Base-by-base conservation (phyloP, 2,329 filamentous ascomycete genomes). In the Arthrobotrys pseudoclavata region DNA sequence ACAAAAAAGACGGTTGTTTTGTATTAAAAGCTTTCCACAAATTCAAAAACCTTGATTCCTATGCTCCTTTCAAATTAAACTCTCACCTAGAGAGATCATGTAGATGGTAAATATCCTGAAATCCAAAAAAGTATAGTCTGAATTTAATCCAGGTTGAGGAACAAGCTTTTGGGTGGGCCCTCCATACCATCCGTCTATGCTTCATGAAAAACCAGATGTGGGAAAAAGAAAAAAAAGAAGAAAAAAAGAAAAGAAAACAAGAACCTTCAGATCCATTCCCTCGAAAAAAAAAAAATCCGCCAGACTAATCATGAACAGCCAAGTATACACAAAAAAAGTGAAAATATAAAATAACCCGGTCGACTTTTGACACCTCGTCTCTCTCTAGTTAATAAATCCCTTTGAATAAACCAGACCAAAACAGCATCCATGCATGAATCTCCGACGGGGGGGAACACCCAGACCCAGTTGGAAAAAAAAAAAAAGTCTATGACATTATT, bases 401-500 rank as follows among this genome's bases (percentile, higher is more conserved):
- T 34, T 47, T 24, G 45, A 63, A 50, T 22, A 63, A 47, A 42
- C 1, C 40, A 48, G 4, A 22, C 40, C 10, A 34, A 24, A 24
- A 22, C 22, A 62, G 34, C 60, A 50, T 47, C 26, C 22, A 48
- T n/a, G 40, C 40, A n/a, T 47, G 34, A 50, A n/a, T 50, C 10
- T 50, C 13, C 34, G 12, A 12, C 13, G 9, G 42, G 26, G 15
- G 13, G 7, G 18, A 37, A 48, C 12, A 4, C 42, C n/a, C 15
- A 45, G 10, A n/a, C 42, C 42, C 42, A 45, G 42, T 9, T 40
- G 12, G 13, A 18, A 47, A 62, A 47, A 10, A 40, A 42, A 24
- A 47, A 55, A 76, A 24, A 47, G 64, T 62, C 71, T 63, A 69
- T 76, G 42, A 31, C 52, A 61, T 76, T 69, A 67, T 76, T 76